Base-by-base conservation (phyloP, 805 yeast genomes). In the Saccharomyces eubayanus region DNA sequence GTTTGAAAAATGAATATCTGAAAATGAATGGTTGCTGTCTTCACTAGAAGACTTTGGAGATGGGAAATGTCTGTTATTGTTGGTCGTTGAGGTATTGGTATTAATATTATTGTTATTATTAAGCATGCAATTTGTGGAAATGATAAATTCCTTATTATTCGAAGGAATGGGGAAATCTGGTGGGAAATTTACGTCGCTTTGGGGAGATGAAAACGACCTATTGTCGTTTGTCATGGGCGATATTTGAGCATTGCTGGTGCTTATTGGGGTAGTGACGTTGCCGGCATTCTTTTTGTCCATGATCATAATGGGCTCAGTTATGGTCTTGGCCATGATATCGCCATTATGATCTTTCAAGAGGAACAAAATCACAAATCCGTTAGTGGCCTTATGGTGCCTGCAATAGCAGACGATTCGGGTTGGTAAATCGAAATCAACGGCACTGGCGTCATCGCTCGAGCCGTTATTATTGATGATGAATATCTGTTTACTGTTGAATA, bases 361-460 rank as follows among this genome's bases (percentile, higher is more conserved):
- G 58, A 87, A 81, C 47, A 87, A 70, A 47, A 87, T 72, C 62
- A 81, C 81, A 74, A 90, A 92, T 1, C 98, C 98, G 40, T 78
- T 79, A n/a, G 84, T 74, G 57, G 90, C 96, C 58, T 82, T 82
- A 69, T 92, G 98, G 70, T 92, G 98, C 58, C 98, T 82, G 71
- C 97, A 92, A 67, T 92, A 92, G 68, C 98, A 92, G 6, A 92
- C 91, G 31, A 92, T 82, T 70, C 98, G 80, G 16, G 96, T 72
- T 24, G 81, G 78, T 3, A 82, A 67, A 48, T 78, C 83, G 12
- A 80, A 63, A 36, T 49, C 30, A 14, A 41, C 31, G 2, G 50
- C 21, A 9, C 16, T 16, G 6, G 31, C 14, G 28, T 61, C 64
- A 6, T 59, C 59, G 14, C 54, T 58, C 30, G 58, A 60, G 9